Conservation (phyloP, 176 grass and related monocot genomes). For the Oryza australiensis region DNA sequence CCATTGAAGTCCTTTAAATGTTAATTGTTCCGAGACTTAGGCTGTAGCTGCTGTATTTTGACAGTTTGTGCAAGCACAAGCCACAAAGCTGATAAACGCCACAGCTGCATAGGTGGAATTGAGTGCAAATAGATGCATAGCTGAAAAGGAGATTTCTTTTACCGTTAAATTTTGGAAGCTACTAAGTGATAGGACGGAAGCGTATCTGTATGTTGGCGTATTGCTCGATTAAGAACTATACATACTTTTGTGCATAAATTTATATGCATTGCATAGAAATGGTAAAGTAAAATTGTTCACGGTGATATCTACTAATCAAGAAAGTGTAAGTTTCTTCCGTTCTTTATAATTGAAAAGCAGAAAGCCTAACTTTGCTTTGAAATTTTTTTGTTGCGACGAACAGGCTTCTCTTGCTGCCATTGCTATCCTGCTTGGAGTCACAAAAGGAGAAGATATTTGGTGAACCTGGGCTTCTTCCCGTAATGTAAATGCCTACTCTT, state of each 20-base stretch:
- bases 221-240: background rate
- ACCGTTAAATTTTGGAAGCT: background rate
- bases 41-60: background rate
- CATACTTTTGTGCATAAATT: background rate
- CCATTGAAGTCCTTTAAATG: background rate
- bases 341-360: background rate
- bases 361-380: slow-evolving; percentile 19
- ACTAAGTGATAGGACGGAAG: background rate
- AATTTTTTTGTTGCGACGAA: slow-evolving; percentile 34
- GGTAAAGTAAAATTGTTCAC: background rate
- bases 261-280: background rate
- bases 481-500: slow-evolving; percentile 38
- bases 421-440: slow-evolving; percentile 62
- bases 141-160: background rate
- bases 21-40: background rate
- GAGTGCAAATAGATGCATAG: background rate
- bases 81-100: background rate
- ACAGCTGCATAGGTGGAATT: background rate
- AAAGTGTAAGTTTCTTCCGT: background rate
- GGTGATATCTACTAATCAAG: slow-evolving; percentile 5
- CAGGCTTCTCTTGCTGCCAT: slow-evolving; percentile 74
- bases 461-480: slow-evolving; percentile 33
- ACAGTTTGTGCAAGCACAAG: background rate
- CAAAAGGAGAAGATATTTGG: slow-evolving; percentile 60
- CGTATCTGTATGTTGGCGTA: background rate